Conservation (phyloP, 768 basidiomycete genomes). For the Tricholoma sp. region DNA sequence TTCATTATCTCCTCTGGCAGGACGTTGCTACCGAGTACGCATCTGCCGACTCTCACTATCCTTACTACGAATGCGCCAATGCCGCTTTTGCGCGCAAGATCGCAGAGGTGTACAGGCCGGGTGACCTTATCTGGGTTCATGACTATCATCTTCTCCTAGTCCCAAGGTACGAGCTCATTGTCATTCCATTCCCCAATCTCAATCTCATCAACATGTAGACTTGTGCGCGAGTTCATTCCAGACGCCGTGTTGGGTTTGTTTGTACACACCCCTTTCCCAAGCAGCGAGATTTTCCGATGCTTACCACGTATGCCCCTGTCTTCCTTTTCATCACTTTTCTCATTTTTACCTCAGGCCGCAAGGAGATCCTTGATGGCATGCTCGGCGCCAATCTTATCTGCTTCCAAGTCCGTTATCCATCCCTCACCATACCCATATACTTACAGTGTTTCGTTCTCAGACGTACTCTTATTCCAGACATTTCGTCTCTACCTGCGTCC, state of each 20-base stretch:
- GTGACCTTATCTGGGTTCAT: constrained; percentile 93
- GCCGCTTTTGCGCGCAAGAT: constrained; percentile 73
- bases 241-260: constrained; percentile 83
- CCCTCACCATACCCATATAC: not conserved
- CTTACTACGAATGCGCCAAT: constrained; percentile 79
- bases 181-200: not conserved
- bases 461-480: constrained; percentile 95
- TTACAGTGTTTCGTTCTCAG: constrained; percentile 18
- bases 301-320: constrained; percentile 52
- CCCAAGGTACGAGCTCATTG: constrained; percentile 42
- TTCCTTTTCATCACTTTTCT: not conserved
- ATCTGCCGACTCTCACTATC: constrained; percentile 80
- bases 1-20: constrained; percentile 98
- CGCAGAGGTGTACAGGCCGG: constrained; percentile 71
- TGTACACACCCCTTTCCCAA: constrained; percentile 97
- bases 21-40: constrained; percentile 89
- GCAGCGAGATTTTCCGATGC: constrained; percentile 93
- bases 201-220: constrained; percentile 24
- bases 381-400: constrained; percentile 94
- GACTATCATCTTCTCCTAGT: constrained; percentile 96
- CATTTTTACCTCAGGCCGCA: constrained; percentile 29
- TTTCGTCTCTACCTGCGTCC: constrained; percentile 91
- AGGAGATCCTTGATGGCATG: constrained; percentile 96
- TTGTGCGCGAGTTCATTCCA: constrained; percentile 68
- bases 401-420: constrained; percentile 60